phyloP scores from a whole-genome alignment of 805 yeast species.

The Candida andamanensis region DNA sequence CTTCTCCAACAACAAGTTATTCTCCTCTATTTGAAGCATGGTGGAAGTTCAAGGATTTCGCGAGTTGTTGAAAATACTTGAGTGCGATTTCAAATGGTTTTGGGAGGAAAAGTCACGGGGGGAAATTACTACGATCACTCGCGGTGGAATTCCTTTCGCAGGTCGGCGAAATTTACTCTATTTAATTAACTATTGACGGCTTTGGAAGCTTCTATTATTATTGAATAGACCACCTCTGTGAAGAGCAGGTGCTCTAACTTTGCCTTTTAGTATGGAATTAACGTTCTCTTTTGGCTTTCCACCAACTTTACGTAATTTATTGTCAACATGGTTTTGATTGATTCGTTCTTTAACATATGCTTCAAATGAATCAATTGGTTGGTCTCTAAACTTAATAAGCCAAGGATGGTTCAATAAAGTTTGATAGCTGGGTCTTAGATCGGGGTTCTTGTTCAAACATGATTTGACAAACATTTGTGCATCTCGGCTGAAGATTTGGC shows the following conservation, averaged over 20 bases:
- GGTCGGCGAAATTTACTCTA: too few relatives aligned
- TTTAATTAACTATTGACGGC: conserved; percentile 3
- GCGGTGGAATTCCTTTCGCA: not conserved
- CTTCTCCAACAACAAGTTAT: conserved; percentile 76
- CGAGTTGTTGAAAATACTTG: too few relatives aligned
- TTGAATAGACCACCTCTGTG: conserved; percentile 36
- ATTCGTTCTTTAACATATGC: conserved; percentile 18
- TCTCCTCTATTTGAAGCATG: conserved; percentile 84
- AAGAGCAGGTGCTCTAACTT: conserved; percentile 39
- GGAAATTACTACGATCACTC: too few relatives aligned
- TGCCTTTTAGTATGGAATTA: conserved; percentile 33
- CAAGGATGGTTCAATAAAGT: conserved; percentile 78
- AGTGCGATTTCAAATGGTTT: too few relatives aligned
- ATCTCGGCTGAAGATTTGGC: conserved; percentile 55
- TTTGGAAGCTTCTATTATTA: conserved; percentile 5
- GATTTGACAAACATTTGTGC: conserved; percentile 78
- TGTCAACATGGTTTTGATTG: conserved; percentile 11
- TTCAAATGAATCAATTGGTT: conserved; percentile 19
- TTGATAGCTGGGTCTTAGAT: conserved; percentile 73
- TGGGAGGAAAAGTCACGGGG: too few relatives aligned
- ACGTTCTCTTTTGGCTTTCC: conserved; percentile 29
- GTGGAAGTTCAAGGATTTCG: not conserved
- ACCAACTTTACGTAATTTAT: conserved; percentile 4
- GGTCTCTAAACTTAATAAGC: conserved; percentile 49
- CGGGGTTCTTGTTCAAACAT: conserved; percentile 78